phyloP scores from a whole-genome alignment of 345 rosid genomes.

The Linum trigynum region DNA sequence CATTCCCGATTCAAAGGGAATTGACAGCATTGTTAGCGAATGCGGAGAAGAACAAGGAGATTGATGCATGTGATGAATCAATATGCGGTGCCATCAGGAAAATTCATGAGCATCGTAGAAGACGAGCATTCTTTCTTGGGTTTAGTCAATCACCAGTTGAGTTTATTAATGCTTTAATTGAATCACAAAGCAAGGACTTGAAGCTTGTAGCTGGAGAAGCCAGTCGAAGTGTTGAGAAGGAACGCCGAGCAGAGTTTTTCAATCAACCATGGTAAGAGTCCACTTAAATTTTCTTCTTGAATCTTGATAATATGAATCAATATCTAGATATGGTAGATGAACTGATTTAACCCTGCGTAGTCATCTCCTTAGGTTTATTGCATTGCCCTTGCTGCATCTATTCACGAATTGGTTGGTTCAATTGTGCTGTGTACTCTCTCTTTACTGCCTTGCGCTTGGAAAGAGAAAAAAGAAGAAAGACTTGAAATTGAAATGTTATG shows the following conservation, averaged over 20 bases:
- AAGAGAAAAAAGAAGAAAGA: no score
- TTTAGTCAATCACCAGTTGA: conserved; percentile 97
- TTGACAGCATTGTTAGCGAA: conserved; percentile 71
- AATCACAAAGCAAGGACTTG: conserved; percentile 87
- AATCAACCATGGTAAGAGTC: conserved; percentile 82
- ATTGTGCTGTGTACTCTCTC: no score
- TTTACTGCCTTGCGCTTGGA: no score
- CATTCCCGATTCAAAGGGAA: conserved; percentile 89
- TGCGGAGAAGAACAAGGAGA: conserved; percentile 95
- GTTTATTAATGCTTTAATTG: conserved; percentile 82
- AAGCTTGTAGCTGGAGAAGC: conserved; percentile 84
- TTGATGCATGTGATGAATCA: conserved; percentile 88
- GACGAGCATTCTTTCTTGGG: conserved; percentile 92
- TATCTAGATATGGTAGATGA: neutral
- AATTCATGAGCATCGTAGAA: conserved; percentile 85
- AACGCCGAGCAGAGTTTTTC: conserved; percentile 79
- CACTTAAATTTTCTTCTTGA: conserved; percentile 6
- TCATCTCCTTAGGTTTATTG: no score
- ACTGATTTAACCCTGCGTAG: neutral
- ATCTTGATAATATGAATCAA: neutral
- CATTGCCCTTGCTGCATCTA: no score
- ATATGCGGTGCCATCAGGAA: conserved; percentile 85
- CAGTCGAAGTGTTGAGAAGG: conserved; percentile 78
- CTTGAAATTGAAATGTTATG: no score
- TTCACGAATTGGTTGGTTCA: no score